phyloP scores from a whole-genome alignment of 2,329 filamentous ascomycete genomes.

The Colletotrichum chrysophilum region DNA sequence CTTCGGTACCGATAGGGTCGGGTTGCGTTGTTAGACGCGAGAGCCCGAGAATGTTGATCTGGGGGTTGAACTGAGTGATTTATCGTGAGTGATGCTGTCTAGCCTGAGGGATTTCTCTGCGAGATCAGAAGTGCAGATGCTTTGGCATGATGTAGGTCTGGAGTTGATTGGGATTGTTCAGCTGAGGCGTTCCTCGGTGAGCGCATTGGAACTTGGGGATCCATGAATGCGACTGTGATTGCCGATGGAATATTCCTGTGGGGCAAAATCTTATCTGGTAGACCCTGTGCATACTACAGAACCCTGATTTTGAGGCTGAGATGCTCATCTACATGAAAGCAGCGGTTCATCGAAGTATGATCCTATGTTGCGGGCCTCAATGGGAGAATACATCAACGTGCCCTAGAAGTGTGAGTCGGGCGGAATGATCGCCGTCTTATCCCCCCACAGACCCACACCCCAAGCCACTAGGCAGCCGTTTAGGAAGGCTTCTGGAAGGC shows the following conservation, averaged over 20 bases:
- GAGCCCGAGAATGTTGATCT: not conserved
- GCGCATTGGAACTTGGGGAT: not conserved
- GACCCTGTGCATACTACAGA: not conserved
- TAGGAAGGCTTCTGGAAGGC: conserved; percentile 19
- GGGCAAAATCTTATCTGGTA: not conserved
- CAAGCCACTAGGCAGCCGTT: conserved; percentile 2
- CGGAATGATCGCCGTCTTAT: not conserved
- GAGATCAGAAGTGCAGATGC: not conserved
- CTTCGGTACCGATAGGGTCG: not conserved
- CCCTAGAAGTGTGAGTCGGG: not conserved
- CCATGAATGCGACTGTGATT: not conserved
- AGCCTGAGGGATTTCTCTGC: not conserved
- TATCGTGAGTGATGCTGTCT: not conserved
- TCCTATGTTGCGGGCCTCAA: not conserved
- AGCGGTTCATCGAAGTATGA: not conserved
- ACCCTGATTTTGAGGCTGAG: not conserved
- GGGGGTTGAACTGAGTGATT: not conserved
- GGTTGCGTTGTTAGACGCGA: not conserved
- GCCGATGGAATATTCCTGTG: not conserved
- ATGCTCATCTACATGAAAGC: not conserved
- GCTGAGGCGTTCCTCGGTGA: not conserved
- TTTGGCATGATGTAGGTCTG: not conserved
- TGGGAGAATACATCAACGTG: not conserved
- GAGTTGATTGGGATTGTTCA: not conserved
- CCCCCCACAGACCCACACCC: not conserved